Conservation (phyloP, 108 stramenopile species). For the Epithemia pelagica region DNA sequence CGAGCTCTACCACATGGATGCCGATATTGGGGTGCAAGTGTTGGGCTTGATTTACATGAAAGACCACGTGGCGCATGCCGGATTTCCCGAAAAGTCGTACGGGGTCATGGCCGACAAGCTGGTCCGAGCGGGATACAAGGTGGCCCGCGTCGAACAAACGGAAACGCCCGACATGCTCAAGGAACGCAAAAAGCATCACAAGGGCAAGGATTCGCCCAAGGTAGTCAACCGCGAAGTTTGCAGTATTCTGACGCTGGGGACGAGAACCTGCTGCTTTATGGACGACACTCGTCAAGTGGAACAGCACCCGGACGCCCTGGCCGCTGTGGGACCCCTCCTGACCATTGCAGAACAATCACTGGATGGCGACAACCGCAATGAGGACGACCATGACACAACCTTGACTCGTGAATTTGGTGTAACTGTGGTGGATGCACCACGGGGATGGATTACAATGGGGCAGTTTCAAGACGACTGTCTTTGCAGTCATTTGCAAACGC, state of each 20-base stretch:
- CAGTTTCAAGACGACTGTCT: conserved; percentile 96
- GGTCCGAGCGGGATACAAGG: conserved; percentile 92
- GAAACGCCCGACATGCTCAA: conserved; percentile 95
- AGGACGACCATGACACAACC: conserved; percentile 13
- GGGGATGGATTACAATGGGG: conserved; percentile 82
- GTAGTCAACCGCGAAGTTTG: conserved; percentile 96
- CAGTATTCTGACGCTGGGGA: conserved; percentile 79
- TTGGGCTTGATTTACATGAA: conserved; percentile 95
- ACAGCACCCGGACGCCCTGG: background rate
- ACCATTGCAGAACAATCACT: conserved; percentile 68
- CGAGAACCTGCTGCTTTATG: conserved; percentile 89
- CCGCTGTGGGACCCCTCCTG: conserved; percentile 59
- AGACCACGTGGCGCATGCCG: conserved; percentile 88
- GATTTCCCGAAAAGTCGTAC: conserved; percentile 95
- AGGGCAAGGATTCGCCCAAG: conserved; percentile 23
- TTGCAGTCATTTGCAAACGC: conserved; percentile 88
- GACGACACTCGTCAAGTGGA: conserved; percentile 49
- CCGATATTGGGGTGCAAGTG: conserved; percentile 91
- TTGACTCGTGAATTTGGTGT: conserved; percentile 92
- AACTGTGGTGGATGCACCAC: conserved; percentile 85
- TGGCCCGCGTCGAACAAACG: conserved; percentile 98
- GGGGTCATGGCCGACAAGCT: conserved; percentile 79
- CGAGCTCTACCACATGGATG: conserved; percentile 87
- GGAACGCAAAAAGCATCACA: conserved; percentile 74
- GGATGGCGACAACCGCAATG: conserved; percentile 5